phyloP scores from a whole-genome alignment of 2,329 filamentous ascomycete genomes.

The Verticillium nubilum region DNA sequence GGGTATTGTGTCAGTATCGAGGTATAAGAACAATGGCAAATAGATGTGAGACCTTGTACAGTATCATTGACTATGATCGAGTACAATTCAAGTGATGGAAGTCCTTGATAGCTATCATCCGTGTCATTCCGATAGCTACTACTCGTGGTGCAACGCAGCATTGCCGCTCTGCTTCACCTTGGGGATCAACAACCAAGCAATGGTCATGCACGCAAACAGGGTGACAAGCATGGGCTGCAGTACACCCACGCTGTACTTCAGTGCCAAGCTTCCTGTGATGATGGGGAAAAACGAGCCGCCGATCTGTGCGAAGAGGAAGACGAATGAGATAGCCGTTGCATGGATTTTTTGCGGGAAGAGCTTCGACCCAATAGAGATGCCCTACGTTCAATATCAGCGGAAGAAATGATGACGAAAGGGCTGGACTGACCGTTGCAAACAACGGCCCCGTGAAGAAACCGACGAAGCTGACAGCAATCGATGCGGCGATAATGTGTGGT shows the following conservation, averaged over 20 bases:
- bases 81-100: too few relatives aligned
- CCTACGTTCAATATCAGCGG: constrained; percentile 22
- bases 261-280: constrained; percentile 46
- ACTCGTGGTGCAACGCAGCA: constrained; percentile 26
- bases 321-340: constrained; percentile 35
- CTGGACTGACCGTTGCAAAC: constrained; percentile 44
- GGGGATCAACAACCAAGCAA: constrained; percentile 41
- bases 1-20: too few relatives aligned
- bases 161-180: constrained; percentile 25
- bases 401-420: not conserved
- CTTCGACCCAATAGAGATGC: constrained; percentile 47
- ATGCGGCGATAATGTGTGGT: constrained; percentile 40
- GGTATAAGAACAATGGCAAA: too few relatives aligned
- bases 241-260: constrained; percentile 36
- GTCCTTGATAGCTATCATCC: too few relatives aligned
- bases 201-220: constrained; percentile 27
- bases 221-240: constrained; percentile 50
- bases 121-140: not conserved
- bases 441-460: constrained; percentile 55
- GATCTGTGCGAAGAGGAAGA: constrained; percentile 52
- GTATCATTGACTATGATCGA: too few relatives aligned
- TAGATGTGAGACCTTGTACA: too few relatives aligned
- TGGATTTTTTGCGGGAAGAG: constrained; percentile 35
- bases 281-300: constrained; percentile 51
- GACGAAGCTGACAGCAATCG: constrained; percentile 46